phyloP scores from a whole-genome alignment of 2,329 filamentous ascomycete species.

The Emmonsia crescens region DNA sequence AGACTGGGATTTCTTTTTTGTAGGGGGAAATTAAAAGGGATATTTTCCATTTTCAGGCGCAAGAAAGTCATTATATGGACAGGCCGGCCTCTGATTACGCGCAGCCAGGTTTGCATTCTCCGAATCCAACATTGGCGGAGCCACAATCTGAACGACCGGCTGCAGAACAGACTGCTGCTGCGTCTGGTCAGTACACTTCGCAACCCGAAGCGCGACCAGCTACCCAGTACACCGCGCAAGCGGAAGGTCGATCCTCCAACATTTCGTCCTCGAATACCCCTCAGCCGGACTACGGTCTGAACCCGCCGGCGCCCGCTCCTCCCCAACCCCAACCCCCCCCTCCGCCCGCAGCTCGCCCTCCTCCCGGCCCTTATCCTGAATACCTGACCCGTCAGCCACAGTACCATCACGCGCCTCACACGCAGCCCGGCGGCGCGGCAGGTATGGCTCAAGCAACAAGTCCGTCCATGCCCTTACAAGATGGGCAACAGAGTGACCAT shows the following conservation, averaged over 20 bases:
- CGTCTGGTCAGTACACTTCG: slow-evolving; percentile 26
- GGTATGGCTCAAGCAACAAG: slow-evolving; percentile 99
- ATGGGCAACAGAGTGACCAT: slow-evolving; percentile 63
- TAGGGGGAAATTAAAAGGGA: slow-evolving; percentile 1
- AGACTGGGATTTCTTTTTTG: background rate
- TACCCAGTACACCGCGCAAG: slow-evolving; percentile 65
- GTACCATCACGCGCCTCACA: slow-evolving; percentile 64
- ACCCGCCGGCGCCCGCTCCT: slow-evolving; percentile 57
- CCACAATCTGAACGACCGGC: slow-evolving; percentile 71
- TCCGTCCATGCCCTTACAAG: slow-evolving; percentile 74
- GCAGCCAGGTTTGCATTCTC: slow-evolving; percentile 72
- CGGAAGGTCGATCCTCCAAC: slow-evolving; percentile 63
- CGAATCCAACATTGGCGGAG: slow-evolving; percentile 43
- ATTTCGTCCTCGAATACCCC: slow-evolving; percentile 73
- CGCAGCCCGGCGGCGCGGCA: slow-evolving; percentile 62
- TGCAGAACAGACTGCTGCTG: slow-evolving; percentile 83
- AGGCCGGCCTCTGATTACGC: slow-evolving; percentile 62
- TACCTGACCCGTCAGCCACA: slow-evolving; percentile 65
- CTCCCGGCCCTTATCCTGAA: slow-evolving; percentile 53
- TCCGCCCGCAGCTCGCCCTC: slow-evolving; percentile 9
- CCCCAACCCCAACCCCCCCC: slow-evolving; percentile 28
- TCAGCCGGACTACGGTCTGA: slow-evolving; percentile 77
- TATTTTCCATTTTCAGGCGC: slow-evolving; percentile 4
- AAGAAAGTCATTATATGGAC: slow-evolving; percentile 35
- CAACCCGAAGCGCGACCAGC: slow-evolving; percentile 29